Evolutionary conservation across 805 yeast genomes (phyloP).

Genomic region (Torulaspora maleeae): DNA sequence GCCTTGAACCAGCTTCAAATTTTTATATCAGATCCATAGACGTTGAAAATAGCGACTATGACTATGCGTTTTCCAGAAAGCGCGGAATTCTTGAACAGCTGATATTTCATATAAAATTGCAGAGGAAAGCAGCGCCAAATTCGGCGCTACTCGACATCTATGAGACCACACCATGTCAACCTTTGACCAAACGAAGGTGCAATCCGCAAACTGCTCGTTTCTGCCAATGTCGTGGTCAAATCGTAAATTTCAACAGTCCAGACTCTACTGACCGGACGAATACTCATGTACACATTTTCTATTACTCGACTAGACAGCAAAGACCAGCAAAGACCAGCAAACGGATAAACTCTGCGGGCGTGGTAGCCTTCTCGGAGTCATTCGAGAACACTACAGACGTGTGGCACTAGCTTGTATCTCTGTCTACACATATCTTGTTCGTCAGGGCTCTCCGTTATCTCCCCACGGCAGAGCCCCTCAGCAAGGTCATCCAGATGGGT

Average conservation of each 20-base stretch:
- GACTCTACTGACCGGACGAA: no score
- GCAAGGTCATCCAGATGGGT: background rate
- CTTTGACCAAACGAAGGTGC: no score
- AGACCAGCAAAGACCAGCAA: no score
- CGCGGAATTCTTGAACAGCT: constrained; percentile 4
- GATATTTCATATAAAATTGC: background rate
- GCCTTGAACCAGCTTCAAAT: background rate
- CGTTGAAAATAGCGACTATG: constrained; percentile 1
- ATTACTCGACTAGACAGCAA: no score
- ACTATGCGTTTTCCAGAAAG: constrained; percentile 4
- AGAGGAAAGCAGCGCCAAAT: background rate
- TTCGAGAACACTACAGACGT: background rate
- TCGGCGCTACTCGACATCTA: background rate
- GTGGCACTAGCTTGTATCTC: background rate
- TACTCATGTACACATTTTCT: no score
- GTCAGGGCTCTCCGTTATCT: background rate
- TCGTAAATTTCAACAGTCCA: no score
- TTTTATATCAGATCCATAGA: background rate
- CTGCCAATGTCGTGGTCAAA: no score
- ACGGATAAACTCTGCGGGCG: no score
- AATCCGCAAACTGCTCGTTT: no score
- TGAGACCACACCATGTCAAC: background rate
- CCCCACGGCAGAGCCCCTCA: background rate
- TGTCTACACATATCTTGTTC: background rate
- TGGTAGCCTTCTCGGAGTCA: no score